phyloP scores from a whole-genome alignment of 2,329 filamentous ascomycete genomes.

The Colletotrichum lini region DNA sequence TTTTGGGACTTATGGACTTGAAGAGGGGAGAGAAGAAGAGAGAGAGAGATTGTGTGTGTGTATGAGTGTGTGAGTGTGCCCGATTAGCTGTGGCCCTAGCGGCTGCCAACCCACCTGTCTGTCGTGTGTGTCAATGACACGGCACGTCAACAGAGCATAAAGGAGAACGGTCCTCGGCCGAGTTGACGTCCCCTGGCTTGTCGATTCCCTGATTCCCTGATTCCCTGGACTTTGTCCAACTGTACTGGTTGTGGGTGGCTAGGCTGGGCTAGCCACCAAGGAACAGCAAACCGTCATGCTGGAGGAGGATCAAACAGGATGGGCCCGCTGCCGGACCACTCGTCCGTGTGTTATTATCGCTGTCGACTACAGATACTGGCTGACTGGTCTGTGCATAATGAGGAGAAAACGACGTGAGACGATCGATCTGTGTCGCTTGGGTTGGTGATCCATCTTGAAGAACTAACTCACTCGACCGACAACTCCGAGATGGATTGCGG shows the following conservation, averaged over 20 bases:
- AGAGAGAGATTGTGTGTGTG: too few relatives aligned
- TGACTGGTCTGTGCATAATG: slow-evolving; percentile 13
- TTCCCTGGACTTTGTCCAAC: slow-evolving; percentile 20
- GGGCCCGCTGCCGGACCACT: slow-evolving; percentile 38
- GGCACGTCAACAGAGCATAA: background rate
- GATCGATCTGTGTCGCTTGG: background rate
- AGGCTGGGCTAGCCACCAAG: slow-evolving; percentile 11
- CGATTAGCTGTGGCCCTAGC: slow-evolving; percentile 39
- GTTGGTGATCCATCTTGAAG: background rate
- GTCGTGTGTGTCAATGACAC: background rate
- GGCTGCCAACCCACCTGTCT: background rate
- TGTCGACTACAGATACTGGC: background rate
- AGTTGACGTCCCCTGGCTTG: background rate
- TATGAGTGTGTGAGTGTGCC: background rate
- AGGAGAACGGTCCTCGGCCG: background rate
- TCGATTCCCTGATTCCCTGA: slow-evolving; percentile 13
- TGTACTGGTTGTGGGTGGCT: background rate
- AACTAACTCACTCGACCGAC: background rate
- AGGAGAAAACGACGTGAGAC: background rate
- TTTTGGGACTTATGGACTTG: background rate
- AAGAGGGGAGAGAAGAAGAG: too few relatives aligned
- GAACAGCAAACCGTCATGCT: slow-evolving; percentile 31
- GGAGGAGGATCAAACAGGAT: slow-evolving; percentile 41
- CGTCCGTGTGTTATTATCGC: background rate
- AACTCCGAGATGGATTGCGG: background rate